These are phyloP conservation scores for Solanum medicagineum DNA, from an alignment of 257 asterid species.

Conservation along the genomic window DNA sequence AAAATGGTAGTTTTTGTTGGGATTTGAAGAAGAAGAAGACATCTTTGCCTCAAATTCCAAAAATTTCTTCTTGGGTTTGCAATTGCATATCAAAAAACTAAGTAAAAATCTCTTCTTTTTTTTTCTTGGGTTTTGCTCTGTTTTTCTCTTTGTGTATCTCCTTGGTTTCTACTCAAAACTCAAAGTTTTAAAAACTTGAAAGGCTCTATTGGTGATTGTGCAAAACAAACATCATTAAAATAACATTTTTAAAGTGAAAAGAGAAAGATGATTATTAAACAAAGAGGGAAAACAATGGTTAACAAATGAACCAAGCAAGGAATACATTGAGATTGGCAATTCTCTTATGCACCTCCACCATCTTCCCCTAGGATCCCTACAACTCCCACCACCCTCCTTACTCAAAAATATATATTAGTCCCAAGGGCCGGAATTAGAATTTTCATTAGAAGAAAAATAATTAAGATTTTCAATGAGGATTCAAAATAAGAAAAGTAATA, in stretches of 20 bases:
- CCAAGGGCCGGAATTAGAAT: accelerated
- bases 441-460: too few relatives aligned
- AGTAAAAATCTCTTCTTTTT: conserved; percentile 2
- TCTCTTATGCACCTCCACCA: conserved; percentile 5
- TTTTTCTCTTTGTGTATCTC: not conserved
- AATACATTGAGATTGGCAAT: conserved; percentile 34
- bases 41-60: conserved; percentile 42
- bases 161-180: not conserved
- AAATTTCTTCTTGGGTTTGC: conserved; percentile 42
- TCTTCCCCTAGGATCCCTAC: conserved; percentile 22
- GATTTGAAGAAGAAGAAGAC: not conserved
- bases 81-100: not conserved
- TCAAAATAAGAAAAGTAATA: too few relatives aligned
- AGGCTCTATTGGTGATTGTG: not conserved
- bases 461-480: too few relatives aligned
- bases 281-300: not conserved
- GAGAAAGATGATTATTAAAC: not conserved
- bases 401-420: not conserved
- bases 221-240: not conserved
- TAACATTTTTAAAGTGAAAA: not conserved
- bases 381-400: not conserved
- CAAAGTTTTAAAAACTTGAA: not conserved
- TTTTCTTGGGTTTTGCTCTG: conserved; percentile 10
- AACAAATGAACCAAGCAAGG: conserved; percentile 15
- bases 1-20: not conserved